Base-by-base conservation (phyloP, 192 early-diverging fungal species). In the Gaertneriomyces sp. region DNA sequence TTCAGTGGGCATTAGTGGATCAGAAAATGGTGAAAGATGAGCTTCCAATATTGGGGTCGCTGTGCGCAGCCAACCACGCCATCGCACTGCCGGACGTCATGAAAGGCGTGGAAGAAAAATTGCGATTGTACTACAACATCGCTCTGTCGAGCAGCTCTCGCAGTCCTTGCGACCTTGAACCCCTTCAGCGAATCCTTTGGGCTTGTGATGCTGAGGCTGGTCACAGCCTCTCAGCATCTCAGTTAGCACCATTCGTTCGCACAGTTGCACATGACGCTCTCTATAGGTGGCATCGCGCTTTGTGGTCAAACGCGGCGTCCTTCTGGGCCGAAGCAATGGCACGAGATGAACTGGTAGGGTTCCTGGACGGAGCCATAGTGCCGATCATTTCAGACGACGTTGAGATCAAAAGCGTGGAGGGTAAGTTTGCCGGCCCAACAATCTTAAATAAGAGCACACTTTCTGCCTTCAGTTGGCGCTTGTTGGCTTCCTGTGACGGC, bases 111-210 rank as follows among this genome's bases (percentile, higher is more conserved):
- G 63, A 38, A 16, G 14, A 39, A 14, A 53, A 67, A 38, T 46
- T 76, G 55, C 45, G 19, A 19, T 10, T n/a, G 7, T 60, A 52
- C 41, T 61, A 64, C 42, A 43, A 81, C 8, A 58, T 50, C 12
- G 67, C 69, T 53, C 53, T 79, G n/a, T 40, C 44, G 17, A 70
- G 80, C 6, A 77, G 83, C 1, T 81, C 84, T 0, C 78, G 84
- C 39, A 58, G 74, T 40, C 77, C 89, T 7, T 59, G 79, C 49
- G 82, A 88, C 71, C 74, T 89, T 61, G 85, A 84, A 38, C 82
- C 88, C 41, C 73, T 88, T 43, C 84, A 89, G 63, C 79, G 85
- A 49, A 53, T 91, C 45, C 68, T 82, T 8, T 91, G 89, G 89
- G 72, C 82, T 20, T 79, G 61, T 11, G 71, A 80, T 14, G 14